A percentile compares a stretch with the other conserved stretches of the same genome.
These are phyloP conservation scores for Phialophora macrospora DNA, from an alignment of 2,329 filamentous ascomycete genomes.

Conservation along the genomic window DNA sequence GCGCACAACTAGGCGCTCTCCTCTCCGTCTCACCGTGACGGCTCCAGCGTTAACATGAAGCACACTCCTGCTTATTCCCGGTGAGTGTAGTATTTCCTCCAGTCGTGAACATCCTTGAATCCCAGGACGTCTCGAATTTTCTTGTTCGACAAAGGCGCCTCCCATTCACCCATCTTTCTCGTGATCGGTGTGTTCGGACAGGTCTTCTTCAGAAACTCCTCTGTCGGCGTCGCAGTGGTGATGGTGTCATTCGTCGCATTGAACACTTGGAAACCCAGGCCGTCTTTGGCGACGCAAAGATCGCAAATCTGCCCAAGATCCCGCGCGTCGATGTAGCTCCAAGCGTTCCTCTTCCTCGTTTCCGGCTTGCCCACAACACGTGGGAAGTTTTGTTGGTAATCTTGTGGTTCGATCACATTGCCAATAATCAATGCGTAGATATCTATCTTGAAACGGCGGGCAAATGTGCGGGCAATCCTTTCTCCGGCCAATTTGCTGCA, in stretches of 20 bases:
- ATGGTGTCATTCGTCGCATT: conserved; percentile 68
- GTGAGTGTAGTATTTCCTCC: conserved; percentile 53
- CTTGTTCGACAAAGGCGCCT: conserved; percentile 65
- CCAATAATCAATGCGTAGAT: conserved; percentile 67
- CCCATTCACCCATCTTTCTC: conserved; percentile 61
- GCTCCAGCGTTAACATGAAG: background rate
- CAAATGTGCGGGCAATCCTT: conserved; percentile 61
- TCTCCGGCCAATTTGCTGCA: conserved; percentile 65
- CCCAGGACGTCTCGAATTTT: conserved; percentile 65
- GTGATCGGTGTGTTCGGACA: conserved; percentile 59
- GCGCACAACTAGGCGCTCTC: background rate
- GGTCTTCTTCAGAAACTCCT: conserved; percentile 57
- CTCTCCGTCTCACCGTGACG: background rate
- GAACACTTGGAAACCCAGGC: conserved; percentile 66
- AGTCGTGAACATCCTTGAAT: conserved; percentile 64
- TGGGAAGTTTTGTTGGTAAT: conserved; percentile 61
- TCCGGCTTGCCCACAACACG: conserved; percentile 57
- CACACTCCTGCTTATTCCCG: conserved; percentile 14
- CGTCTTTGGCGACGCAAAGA: conserved; percentile 57
- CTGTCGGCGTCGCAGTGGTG: conserved; percentile 59
- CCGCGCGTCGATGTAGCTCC: conserved; percentile 67
- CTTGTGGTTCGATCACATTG: conserved; percentile 65
- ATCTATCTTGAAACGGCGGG: conserved; percentile 60
- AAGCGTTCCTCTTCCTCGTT: conserved; percentile 62
- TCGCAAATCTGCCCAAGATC: conserved; percentile 68